phyloP scores from a whole-genome alignment of 176 grass and related monocot species.

The Eremochloa ophiuroides region DNA sequence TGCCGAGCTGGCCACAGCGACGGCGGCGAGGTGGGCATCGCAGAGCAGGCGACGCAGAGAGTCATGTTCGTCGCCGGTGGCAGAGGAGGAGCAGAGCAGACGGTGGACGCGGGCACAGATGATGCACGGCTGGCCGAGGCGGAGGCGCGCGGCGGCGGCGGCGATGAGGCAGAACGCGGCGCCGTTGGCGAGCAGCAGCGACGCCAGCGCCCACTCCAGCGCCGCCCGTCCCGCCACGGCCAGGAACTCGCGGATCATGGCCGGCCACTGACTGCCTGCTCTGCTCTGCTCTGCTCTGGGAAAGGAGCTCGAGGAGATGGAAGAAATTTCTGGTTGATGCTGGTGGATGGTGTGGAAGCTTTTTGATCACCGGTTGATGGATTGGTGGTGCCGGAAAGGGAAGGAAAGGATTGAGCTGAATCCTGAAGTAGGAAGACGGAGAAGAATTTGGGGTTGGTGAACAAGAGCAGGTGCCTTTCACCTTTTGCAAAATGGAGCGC shows the following conservation, averaged over 20 bases:
- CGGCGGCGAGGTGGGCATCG: conserved; percentile 21
- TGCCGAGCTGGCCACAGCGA: background rate
- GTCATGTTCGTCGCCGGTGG: background rate
- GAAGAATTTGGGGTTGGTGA: background rate
- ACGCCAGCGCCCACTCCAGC: conserved; percentile 42
- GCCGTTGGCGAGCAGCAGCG: conserved; percentile 46
- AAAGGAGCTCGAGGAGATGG: background rate
- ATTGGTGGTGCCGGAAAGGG: background rate
- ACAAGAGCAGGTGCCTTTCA: conserved; percentile 21
- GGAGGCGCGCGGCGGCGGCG: conserved; percentile 16
- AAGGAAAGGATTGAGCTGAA: background rate
- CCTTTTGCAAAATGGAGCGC: conserved; percentile 9
- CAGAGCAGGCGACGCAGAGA: conserved; percentile 30
- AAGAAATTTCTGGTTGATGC: background rate
- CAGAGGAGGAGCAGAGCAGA: background rate
- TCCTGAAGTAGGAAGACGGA: background rate
- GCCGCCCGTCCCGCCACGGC: conserved; percentile 21
- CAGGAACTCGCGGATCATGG: conserved; percentile 34
- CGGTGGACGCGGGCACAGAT: conserved; percentile 44
- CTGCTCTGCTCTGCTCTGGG: background rate
- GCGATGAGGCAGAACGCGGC: conserved; percentile 49
- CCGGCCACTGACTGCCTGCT: background rate
- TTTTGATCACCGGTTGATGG: background rate
- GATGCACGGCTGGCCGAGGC: conserved; percentile 37
- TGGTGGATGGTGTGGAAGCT: background rate